Base-by-base conservation (phyloP, 371 early-diverging fungal genomes). In the Mucor plumbeus region DNA sequence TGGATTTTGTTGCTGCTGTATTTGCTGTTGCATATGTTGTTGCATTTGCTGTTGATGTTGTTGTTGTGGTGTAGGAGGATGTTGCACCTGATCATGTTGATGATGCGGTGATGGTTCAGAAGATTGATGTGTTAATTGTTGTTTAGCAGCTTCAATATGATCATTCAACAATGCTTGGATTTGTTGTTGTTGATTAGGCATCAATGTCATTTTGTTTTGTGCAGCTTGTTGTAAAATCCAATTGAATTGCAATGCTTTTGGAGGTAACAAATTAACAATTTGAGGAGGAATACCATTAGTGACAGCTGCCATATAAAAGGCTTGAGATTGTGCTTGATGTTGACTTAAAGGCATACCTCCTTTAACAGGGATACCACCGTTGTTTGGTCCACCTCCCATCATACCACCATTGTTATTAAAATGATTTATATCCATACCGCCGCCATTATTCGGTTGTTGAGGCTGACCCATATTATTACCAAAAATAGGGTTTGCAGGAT, bases 141-240 rank as follows among this genome's bases (percentile, higher is more conserved):
- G 64, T 50, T 64, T 72, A 13, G 69, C 77, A 5, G 43, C 53
- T 15, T 68, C 72, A 40, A 79, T 71, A 47, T 61, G 43, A 9
- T 68, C 72, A 59, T 74, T 70, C 31, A 79, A 40, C 44, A 67
- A 39, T 9, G 35, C 38, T 15, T 69, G 72, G 26, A 71, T 65
- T 21, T 75, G 78, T 14, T 78, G 76, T 15, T 76, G 74, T 62
- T 76, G 74, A 6, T 35, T 40, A 11, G 74, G 56, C 31, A 48
- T 56, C 35, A 81, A 40, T 0, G 31, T 13, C 31, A 74, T 70
- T 35, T 75, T 75, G 11, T 72, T 68, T 35, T 75, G 73, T 1
- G 66, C 69, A 15, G 74, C 70, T 53, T 81, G 77, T 40, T 77
- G 75, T 34, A 81, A 40, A 0, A 77, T 34, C 72, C 69, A 77